Base-by-base conservation (phyloP, 1,284 basidiomycete genomes). In the Hemileia vastatrix region DNA sequence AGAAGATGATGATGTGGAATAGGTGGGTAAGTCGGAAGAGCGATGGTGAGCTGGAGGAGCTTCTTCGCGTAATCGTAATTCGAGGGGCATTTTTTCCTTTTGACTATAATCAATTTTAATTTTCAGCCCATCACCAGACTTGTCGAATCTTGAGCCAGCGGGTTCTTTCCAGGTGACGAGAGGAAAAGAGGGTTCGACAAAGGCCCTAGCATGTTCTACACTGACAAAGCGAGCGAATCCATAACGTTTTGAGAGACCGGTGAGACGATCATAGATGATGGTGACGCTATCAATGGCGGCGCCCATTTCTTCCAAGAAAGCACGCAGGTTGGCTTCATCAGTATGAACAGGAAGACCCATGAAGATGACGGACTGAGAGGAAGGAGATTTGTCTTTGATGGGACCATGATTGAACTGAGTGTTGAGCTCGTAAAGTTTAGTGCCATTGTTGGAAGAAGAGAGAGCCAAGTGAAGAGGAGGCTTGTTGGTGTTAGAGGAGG, bases 141-240 rank as follows among this genome's bases (percentile, higher is more conserved):
- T 67, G 51, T 58, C 57, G 21, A 50, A 58, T 11, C 47, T 49
- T 13, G 56, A 32, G 0, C 54, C 59, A 32, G 50, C 62, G 2
- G 65, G 52, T 24, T 67, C 66, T 48, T 62, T 66, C 69, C 68
- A 71, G 0, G 57, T 51, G 3, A 67, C 56, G 56, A 64, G 54
- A 44, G 63, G 66, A 18, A 65, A 68, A 54, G 86, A 83, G 47
- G 87, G 86, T 67, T 88, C 85, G 74, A 96, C 86, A 76, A 95
- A 93, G 6, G 86, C 83, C 65, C 84, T 82, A 13, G 92, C 90
- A 66, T 89, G 86, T 69, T 89, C 87, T 51, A 86, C 80, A 64
- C 81, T 85, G 33, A 85, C 78, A 76, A 96, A 95, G 77, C 90
- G 86, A 69, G 89, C 91, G 77, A 96, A 96, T 56, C 90, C 92